Evolutionary conservation across 2,329 filamentous ascomycete genomes (phyloP).

Genomic region (Corinectria fuckeliana): DNA sequence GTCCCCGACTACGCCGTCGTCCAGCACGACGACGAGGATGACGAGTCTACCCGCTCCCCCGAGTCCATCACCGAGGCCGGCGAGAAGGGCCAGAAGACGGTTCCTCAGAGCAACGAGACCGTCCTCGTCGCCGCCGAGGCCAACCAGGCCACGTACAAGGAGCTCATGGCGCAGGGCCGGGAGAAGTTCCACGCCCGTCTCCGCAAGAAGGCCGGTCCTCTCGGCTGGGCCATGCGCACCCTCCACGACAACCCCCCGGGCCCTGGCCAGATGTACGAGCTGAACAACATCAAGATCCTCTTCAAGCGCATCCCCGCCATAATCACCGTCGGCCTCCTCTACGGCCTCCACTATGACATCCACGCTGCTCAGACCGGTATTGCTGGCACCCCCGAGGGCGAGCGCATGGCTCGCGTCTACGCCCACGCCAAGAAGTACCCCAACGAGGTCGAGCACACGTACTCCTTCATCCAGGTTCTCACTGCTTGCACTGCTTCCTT

Average conservation of each 20-base stretch:
- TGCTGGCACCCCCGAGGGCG: constrained; percentile 72
- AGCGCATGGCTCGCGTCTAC: constrained; percentile 67
- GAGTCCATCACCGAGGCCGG: constrained; percentile 45
- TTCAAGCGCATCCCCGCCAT: constrained; percentile 73
- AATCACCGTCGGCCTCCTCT: constrained; percentile 67
- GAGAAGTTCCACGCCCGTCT: constrained; percentile 68
- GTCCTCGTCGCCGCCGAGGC: constrained; percentile 43
- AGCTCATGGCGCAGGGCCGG: constrained; percentile 63
- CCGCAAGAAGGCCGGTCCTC: constrained; percentile 64
- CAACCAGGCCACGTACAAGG: constrained; percentile 63
- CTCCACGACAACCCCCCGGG: constrained; percentile 77
- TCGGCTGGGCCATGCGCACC: constrained; percentile 81
- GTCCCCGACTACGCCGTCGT: constrained; percentile 81
- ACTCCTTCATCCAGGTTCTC: constrained; percentile 70
- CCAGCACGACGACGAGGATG: constrained; percentile 65
- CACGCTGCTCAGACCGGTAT: constrained; percentile 75
- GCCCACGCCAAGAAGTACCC: constrained; percentile 68
- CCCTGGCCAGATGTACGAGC: constrained; percentile 74
- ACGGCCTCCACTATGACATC: constrained; percentile 82
- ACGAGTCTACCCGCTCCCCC: constrained; percentile 42
- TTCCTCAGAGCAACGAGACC: constrained; percentile 48
- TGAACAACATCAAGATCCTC: constrained; percentile 69
- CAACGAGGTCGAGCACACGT: constrained; percentile 75
- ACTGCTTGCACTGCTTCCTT: constrained; percentile 77
- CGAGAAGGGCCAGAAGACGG: constrained; percentile 39